Percentiles rank a stretch among this genome's conserved stretches.
Evolutionary conservation across 2,329 filamentous ascomycete species (phyloP).

Genomic region (Pestalotiopsis sp.): DNA sequence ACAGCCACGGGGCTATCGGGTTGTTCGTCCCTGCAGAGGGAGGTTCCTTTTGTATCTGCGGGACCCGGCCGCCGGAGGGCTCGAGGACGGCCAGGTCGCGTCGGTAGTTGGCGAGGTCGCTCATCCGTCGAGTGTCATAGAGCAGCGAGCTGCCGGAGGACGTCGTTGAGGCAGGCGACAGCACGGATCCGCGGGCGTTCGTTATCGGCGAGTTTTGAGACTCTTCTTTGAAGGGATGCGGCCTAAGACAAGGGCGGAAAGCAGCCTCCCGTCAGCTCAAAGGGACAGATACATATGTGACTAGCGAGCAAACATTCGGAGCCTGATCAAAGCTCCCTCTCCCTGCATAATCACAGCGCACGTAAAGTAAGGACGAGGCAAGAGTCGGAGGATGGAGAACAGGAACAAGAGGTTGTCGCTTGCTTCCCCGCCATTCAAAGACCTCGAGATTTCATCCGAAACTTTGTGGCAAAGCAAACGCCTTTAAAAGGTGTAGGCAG

Average conservation of each 20-base stretch:
- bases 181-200: slow-evolving; percentile 27
- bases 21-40: slow-evolving; percentile 58
- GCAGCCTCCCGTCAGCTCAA: slow-evolving; percentile 31
- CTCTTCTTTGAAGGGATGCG: slow-evolving; percentile 34
- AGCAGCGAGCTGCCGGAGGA: slow-evolving; percentile 48
- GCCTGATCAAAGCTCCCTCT: neutral
- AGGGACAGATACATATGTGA: neutral
- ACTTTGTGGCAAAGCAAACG: slow-evolving; percentile 6
- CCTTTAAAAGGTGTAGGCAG: neutral
- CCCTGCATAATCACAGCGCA: neutral
- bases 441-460: neutral
- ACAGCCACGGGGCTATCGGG: slow-evolving; percentile 58
- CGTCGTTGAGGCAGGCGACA: slow-evolving; percentile 41
- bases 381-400: neutral
- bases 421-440: neutral
- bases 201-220: slow-evolving; percentile 51
- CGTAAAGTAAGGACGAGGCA: neutral
- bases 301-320: neutral
- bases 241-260: slow-evolving; percentile 25
- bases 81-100: slow-evolving; percentile 72
- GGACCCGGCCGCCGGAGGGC: slow-evolving; percentile 55
- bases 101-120: slow-evolving; percentile 68
- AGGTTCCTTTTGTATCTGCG: slow-evolving; percentile 59
- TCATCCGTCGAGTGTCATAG: slow-evolving; percentile 54
- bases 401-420: neutral